Conservation (phyloP, 371 early-diverging fungal genomes). For the Rhizopus delemar region DNA sequence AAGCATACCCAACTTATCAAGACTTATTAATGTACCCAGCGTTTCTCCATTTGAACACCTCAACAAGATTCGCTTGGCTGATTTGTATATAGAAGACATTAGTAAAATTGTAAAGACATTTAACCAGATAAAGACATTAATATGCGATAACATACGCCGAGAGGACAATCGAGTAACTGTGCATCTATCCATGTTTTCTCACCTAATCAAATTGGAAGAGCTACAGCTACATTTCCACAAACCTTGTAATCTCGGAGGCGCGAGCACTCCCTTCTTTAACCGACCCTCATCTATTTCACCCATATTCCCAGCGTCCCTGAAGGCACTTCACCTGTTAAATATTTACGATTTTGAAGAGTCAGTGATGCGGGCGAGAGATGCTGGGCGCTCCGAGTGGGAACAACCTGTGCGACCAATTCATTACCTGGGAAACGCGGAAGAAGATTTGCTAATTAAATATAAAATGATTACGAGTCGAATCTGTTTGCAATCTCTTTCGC, state of each 20-base stretch:
- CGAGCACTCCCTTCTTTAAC: not conserved
- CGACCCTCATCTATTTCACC: too few relatives aligned
- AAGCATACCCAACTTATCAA: not conserved
- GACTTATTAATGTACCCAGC: not conserved
- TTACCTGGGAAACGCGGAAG: not conserved
- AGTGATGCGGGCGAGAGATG: not conserved
- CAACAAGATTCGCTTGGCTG: not conserved
- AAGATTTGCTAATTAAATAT: constrained; percentile 9
- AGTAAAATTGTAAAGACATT: not conserved
- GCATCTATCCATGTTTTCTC: constrained; percentile 4
- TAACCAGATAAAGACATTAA: not conserved
- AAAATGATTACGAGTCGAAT: not conserved
- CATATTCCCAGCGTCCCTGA: not conserved
- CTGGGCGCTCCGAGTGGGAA: not conserved
- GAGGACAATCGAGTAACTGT: not conserved
- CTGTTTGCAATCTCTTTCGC: constrained; percentile 8
- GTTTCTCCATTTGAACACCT: constrained; percentile 2
- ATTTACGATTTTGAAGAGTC: constrained; percentile 1
- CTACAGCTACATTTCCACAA: constrained; percentile 4
- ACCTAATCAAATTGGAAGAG: not conserved
- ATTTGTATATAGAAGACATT: constrained; percentile 6
- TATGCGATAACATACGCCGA: constrained; percentile 2
- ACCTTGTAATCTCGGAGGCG: constrained; percentile 2
- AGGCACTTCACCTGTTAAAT: not conserved
- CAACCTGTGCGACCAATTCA: too few relatives aligned